Evolutionary conservation across 768 basidiomycete species (phyloP).

Genomic region (Lepiota brunneoincarnata): DNA sequence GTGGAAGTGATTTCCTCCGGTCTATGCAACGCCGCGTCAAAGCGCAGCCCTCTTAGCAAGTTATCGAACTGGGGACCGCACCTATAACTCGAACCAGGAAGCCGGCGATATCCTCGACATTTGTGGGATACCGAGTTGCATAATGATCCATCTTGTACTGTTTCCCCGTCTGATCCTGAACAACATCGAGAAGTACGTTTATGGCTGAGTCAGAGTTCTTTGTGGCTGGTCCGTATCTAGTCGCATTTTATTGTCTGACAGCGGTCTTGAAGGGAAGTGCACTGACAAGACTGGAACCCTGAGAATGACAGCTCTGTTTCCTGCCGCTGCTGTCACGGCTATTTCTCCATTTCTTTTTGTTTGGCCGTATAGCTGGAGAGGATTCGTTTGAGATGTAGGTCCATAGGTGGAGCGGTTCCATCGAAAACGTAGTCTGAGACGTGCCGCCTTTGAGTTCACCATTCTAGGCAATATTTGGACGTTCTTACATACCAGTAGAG

Average conservation of each 20-base stretch:
- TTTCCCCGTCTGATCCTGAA: slow-evolving; percentile 84
- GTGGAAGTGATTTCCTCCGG: slow-evolving; percentile 48
- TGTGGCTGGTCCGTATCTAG: slow-evolving; percentile 83
- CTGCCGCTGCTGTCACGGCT: slow-evolving; percentile 60
- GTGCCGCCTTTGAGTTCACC: slow-evolving; percentile 1
- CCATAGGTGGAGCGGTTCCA: slow-evolving; percentile 86
- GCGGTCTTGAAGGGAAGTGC: background rate
- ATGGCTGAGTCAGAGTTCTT: slow-evolving; percentile 87
- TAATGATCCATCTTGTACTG: slow-evolving; percentile 95
- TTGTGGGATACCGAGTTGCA: slow-evolving; percentile 90
- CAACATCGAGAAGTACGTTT: slow-evolving; percentile 85
- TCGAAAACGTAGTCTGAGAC: slow-evolving; percentile 90
- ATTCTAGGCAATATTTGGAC: background rate
- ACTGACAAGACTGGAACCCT: slow-evolving; percentile 87
- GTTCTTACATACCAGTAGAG: slow-evolving; percentile 73
- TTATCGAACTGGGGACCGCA: slow-evolving; percentile 22
- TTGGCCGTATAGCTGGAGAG: slow-evolving; percentile 84
- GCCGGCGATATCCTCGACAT: slow-evolving; percentile 80
- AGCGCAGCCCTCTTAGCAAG: background rate
- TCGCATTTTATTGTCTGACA: slow-evolving; percentile 9
- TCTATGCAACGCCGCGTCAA: slow-evolving; percentile 19
- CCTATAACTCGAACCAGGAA: slow-evolving; percentile 79
- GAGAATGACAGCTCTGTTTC: slow-evolving; percentile 64
- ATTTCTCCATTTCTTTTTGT: slow-evolving; percentile 88
- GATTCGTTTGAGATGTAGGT: slow-evolving; percentile 70